Evolutionary conservation across 1,284 basidiomycete species (phyloP), one percentile per base, ranked within the genome.

Genomic region (Apiotrichum gamsii): DNA sequence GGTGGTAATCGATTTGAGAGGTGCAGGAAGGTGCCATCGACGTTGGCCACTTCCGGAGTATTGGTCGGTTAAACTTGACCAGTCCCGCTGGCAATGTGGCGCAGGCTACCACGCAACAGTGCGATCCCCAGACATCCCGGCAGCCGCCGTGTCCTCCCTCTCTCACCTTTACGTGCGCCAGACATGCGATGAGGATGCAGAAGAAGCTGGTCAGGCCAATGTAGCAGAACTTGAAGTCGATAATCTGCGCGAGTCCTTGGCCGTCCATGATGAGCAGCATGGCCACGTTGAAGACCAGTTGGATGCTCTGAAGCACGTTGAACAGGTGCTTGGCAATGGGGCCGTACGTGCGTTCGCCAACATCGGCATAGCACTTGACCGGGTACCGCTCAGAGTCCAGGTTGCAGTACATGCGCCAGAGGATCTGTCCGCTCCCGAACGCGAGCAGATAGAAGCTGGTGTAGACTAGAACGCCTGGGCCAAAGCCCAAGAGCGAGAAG

Each of bases 401-500:
- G 33, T 16, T 30, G 14, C 43, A 21, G 37, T 51, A 51, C 35
- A 51, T 15, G 35, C 45, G 41, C 45, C 45, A 46, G 16, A 51
- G 44, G 13, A 51, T 24, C 33, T 47, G 45, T 15, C 49, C 49
- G 3, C 39, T 24, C 19, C 24, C 5, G 14, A 51, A 47, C 1
- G 49, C 49, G 8, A 47, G 40, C n/a, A 47, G 21, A 33, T 35
- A 50, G 43, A 50, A 50, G 33, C 39, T 23, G 10, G 39, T 45
- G 34, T 45, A 61, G 16, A 61, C 46, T 4, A 53, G 39, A 13
- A 61, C 39, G 1, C 61, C 61, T 11, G 61, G 57, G 5, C 33
- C 52, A 20, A 56, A 45, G 3, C 60, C 62, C n/a, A 62, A 49
- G 18, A 41, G 25, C 9, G 49, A 34, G 50, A 69, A 64, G 16